Percentiles rank a stretch among this genome's conserved stretches.
Conservation (phyloP, 345 rosid genomes). For the Aethionema arabicum region DNA sequence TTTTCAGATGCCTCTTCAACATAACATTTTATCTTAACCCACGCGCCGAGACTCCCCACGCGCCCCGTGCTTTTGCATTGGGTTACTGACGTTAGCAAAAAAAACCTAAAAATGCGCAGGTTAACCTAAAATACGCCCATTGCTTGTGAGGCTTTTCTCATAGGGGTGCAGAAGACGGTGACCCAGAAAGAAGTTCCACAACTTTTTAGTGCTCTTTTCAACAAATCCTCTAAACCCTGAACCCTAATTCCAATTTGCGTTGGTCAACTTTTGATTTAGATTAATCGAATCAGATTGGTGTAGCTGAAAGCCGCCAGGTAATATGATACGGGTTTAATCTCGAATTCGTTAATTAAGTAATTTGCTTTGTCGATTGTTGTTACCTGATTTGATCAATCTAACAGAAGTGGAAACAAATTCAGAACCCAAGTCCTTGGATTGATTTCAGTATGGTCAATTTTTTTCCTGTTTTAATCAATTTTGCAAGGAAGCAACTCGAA, state of each 20-base stretch:
- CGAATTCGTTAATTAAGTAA: neutral
- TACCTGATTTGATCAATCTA: conserved; percentile 4
- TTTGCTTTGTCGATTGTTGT: neutral
- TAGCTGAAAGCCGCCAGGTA: conserved; percentile 6
- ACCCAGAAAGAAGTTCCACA: neutral
- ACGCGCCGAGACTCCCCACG: neutral
- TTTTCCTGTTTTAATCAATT: neutral
- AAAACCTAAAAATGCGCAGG: neutral
- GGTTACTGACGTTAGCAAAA: neutral
- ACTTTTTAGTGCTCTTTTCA: neutral
- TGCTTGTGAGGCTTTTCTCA: neutral
- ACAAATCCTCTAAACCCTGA: conserved; percentile 1
- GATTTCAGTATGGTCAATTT: neutral
- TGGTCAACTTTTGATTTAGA: neutral
- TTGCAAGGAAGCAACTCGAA: no score
- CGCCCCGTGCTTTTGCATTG: no score
- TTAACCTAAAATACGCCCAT: conserved; percentile 3
- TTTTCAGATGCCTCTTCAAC: neutral
- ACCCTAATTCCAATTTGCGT: neutral
- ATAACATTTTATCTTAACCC: neutral
- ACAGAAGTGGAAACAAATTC: neutral
- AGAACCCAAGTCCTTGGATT: neutral
- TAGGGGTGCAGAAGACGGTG: neutral
- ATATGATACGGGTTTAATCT: neutral
- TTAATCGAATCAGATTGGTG: neutral